A percentile compares a stretch with the other conserved stretches of the same genome.
These are phyloP conservation scores for Sugiyamaella novakii DNA, from an alignment of 1,139 yeast genomes.

Conservation along the genomic window DNA sequence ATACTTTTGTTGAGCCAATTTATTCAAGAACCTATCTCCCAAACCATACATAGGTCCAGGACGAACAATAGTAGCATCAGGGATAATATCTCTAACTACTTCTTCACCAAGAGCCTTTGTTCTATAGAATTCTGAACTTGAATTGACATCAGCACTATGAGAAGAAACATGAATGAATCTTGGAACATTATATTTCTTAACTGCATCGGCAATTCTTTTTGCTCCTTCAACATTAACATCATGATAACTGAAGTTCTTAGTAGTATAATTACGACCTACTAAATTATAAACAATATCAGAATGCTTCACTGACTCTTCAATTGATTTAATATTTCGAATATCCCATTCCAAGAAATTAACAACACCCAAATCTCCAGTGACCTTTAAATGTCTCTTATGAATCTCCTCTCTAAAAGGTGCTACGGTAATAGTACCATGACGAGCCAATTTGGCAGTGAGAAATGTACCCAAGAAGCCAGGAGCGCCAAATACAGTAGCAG, in stretches of 20 bases:
- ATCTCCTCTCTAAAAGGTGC: conserved; percentile 81
- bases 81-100: conserved; percentile 64
- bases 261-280: conserved; percentile 74
- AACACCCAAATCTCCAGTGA: conserved; percentile 85
- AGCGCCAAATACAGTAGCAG: conserved; percentile 88
- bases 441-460: conserved; percentile 69
- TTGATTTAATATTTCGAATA: conserved; percentile 72
- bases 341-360: conserved; percentile 84
- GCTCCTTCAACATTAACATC: conserved; percentile 82
- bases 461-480: conserved; percentile 79
- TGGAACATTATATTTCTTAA: conserved; percentile 71
- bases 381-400: conserved; percentile 78
- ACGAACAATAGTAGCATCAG: conserved; percentile 82
- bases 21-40: conserved; percentile 71
- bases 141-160: conserved; percentile 71
- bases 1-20: conserved; percentile 54
- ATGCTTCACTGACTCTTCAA: conserved; percentile 76
- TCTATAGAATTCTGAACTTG: conserved; percentile 70
- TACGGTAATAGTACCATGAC: conserved; percentile 77
- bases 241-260: conserved; percentile 80
- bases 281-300: conserved; percentile 83
- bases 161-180: conserved; percentile 79
- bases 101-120: conserved; percentile 82
- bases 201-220: conserved; percentile 74
- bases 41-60: conserved; percentile 83